Base-by-base conservation (phyloP, 345 rosid genomes). In the Abelmoschus esculentus region DNA sequence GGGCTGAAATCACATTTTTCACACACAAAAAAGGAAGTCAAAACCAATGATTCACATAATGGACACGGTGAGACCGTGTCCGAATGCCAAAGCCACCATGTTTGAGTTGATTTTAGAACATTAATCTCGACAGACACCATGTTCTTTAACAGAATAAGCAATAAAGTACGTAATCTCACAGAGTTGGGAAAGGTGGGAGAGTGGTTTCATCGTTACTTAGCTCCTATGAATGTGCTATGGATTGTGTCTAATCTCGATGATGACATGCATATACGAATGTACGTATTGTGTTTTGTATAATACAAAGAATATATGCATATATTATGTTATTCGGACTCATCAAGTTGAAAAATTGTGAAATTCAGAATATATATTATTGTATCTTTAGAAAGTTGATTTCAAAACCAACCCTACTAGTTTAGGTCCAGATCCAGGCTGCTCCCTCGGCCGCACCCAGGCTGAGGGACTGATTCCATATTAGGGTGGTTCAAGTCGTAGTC, bases 1-100 rank as follows among this genome's bases (percentile, higher is more conserved):
- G 97, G 97, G 50, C 87, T 95, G 68, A 81, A 80, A 76, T 90
- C 99, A 70, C 99, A 91, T 78, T 95, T 95, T 72, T 79, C 88
- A 0, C 71, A 40, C 2, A 74, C 75, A 73, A 80, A 53, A 53
- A 19, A 18, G 9, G 52, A 61, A 36, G 61, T 1, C 12, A 18
- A 71, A 46, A 52, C 22, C 61, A 62, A 40, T 15, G 40, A 50
- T 22, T 31, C 14, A 19, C 67, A 12, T 34, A 52, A 61, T 59
- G 66, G 60, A 71, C 58, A 15, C 15, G 19, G 18, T 17, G 29
- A 58, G 26, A 70, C 8, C 12, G 28, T 44, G 14, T 42, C 8
- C 12, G 40, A 42, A 5, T 9, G 1, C n/a, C 26, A 70, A 42
- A 42, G 12, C 54, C 36, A 28, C 54, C 52, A 15, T 15, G 15